These are phyloP conservation scores for Paramyrothecium roridum DNA, from an alignment of 2,329 filamentous ascomycete genomes.

Conservation along the genomic window DNA sequence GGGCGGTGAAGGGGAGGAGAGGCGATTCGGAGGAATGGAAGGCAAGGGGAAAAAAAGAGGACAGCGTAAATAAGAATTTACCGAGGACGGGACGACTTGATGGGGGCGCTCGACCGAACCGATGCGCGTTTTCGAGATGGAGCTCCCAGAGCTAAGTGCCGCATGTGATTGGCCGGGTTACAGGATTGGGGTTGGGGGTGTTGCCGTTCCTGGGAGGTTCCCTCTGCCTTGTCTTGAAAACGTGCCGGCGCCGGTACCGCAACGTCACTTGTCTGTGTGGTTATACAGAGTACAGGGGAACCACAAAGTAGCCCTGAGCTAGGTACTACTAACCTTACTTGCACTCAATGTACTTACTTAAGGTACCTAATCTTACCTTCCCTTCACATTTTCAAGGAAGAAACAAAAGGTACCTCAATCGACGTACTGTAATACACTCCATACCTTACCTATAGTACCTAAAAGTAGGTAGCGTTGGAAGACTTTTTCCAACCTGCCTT, in stretches of 20 bases:
- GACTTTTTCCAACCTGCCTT: too few relatives aligned
- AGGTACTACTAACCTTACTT: too few relatives aligned
- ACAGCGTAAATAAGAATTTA: neutral
- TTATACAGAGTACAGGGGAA: too few relatives aligned
- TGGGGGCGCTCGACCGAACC: neutral
- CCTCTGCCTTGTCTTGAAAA: neutral
- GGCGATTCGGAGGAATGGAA: neutral
- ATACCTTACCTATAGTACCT: too few relatives aligned
- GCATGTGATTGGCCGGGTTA: neutral
- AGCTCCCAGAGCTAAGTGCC: neutral
- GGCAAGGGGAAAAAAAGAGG: neutral
- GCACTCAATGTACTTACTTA: too few relatives aligned
- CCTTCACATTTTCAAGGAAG: too few relatives aligned
- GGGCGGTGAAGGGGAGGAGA: neutral
- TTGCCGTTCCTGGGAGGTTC: neutral
- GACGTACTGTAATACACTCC: too few relatives aligned
- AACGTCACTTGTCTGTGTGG: neutral
- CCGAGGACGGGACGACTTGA: neutral
- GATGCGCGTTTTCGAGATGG: neutral
- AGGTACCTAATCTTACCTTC: too few relatives aligned
- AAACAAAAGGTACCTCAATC: too few relatives aligned
- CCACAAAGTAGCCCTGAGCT: too few relatives aligned
- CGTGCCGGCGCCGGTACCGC: neutral
- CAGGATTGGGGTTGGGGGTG: neutral
- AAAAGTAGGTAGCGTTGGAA: too few relatives aligned